Evolutionary conservation across 768 basidiomycete genomes (phyloP).

Genomic region (Coprinellus micaceus): DNA sequence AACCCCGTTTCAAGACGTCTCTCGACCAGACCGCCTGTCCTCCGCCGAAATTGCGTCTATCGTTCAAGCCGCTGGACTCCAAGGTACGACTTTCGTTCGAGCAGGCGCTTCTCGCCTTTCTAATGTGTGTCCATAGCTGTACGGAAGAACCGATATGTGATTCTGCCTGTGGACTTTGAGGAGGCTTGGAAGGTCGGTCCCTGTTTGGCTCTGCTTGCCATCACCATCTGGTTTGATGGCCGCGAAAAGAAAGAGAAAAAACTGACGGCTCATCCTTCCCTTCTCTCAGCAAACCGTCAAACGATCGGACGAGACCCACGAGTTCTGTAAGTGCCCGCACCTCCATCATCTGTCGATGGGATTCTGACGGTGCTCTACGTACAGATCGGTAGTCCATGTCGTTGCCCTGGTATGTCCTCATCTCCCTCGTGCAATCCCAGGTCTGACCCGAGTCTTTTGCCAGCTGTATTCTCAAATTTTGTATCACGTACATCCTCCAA

Average conservation of each 20-base stretch:
- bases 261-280: slow-evolving; percentile 21
- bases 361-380: slow-evolving; percentile 8
- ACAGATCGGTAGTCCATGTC: slow-evolving; percentile 36
- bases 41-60: slow-evolving; percentile 95
- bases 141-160: slow-evolving; percentile 96
- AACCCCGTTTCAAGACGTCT: slow-evolving; percentile 65
- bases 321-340: slow-evolving; percentile 76
- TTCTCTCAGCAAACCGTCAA: slow-evolving; percentile 88
- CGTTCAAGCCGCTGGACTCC: slow-evolving; percentile 94
- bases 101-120: not conserved
- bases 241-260: slow-evolving; percentile 17
- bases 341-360: slow-evolving; percentile 2
- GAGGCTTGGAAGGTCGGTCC: slow-evolving; percentile 96
- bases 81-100: slow-evolving; percentile 52
- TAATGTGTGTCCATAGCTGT: slow-evolving; percentile 55
- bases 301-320: slow-evolving; percentile 91
- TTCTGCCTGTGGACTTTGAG: slow-evolving; percentile 95
- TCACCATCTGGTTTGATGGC: slow-evolving; percentile 15
- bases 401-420: slow-evolving; percentile 21
- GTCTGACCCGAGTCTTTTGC: slow-evolving; percentile 8
- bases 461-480: slow-evolving; percentile 18
- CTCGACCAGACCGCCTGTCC: slow-evolving; percentile 91
- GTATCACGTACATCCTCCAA: slow-evolving; percentile 18
- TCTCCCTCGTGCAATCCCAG: not conserved
- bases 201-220: slow-evolving; percentile 52